Evolutionary conservation across 2,329 filamentous ascomycete species (phyloP).

Genomic region (Aspergillus glaucus): DNA sequence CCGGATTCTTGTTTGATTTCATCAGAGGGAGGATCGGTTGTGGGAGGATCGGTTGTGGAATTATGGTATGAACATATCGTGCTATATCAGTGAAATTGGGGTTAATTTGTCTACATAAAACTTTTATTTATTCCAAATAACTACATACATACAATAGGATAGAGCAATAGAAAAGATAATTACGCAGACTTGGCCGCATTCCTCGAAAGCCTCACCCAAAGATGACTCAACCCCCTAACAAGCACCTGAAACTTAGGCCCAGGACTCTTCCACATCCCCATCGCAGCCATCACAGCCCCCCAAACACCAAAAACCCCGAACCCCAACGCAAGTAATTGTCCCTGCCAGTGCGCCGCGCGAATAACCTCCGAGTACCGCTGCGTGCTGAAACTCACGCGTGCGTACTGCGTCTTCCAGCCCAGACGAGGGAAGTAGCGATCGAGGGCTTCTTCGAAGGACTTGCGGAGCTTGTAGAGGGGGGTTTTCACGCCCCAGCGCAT

Average conservation of each 20-base stretch:
- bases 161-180: not conserved
- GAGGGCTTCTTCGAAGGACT: conserved; percentile 77
- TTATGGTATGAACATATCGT: no score
- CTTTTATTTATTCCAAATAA: not conserved
- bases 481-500: conserved; percentile 84
- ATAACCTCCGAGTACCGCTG: conserved; percentile 83
- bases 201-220: conserved; percentile 10
- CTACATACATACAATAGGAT: not conserved
- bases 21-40: not conserved
- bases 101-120: no score
- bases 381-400: conserved; percentile 87
- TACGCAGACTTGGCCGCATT: conserved; percentile 1
- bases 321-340: conserved; percentile 49
- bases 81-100: no score
- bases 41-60: no score
- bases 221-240: conserved; percentile 5
- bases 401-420: conserved; percentile 90
- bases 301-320: conserved; percentile 24
- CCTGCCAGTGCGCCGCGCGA: conserved; percentile 62
- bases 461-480: conserved; percentile 70
- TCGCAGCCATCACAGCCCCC: conserved; percentile 21
- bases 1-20: accelerated
- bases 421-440: conserved; percentile 67
- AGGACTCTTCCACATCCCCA: conserved; percentile 27
- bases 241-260: conserved; percentile 7